Evolutionary conservation across 768 basidiomycete species (phyloP).

Genomic region (Amanita rimosa): DNA sequence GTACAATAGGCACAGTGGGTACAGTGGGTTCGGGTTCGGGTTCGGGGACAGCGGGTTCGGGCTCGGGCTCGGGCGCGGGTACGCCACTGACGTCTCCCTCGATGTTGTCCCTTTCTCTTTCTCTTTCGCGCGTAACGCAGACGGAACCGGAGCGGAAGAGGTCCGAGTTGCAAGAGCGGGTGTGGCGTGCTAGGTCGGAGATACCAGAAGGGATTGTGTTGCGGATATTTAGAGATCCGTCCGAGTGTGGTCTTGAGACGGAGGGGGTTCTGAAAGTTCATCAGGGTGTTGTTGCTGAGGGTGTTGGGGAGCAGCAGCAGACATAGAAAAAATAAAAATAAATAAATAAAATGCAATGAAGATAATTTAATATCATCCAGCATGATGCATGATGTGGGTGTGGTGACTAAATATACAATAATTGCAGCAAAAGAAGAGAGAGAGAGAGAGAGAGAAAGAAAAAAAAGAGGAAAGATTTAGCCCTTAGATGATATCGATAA

Average conservation of each 20-base stretch:
- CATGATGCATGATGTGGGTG: too few relatives aligned
- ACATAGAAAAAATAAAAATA: too few relatives aligned
- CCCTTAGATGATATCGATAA: constrained; percentile 30
- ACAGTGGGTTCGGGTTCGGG: too few relatives aligned
- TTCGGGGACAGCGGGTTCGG: too few relatives aligned
- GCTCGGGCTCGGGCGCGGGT: not conserved
- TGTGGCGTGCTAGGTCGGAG: constrained; percentile 2
- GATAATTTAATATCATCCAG: too few relatives aligned
- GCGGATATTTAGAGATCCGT: constrained; percentile 5
- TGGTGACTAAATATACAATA: constrained; percentile 4
- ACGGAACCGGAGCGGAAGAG: not conserved
- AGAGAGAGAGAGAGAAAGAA: too few relatives aligned
- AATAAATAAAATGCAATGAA: too few relatives aligned
- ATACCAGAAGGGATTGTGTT: not conserved
- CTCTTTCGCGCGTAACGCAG: not conserved
- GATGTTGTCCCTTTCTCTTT: not conserved
- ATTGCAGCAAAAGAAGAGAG: not conserved
- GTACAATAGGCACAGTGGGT: too few relatives aligned
- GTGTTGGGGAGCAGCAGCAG: too few relatives aligned
- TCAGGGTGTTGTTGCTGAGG: too few relatives aligned
- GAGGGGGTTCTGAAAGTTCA: not conserved
- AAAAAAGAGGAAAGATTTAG: too few relatives aligned
- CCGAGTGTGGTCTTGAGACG: constrained; percentile 3
- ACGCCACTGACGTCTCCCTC: not conserved
- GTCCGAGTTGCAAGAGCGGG: constrained; percentile 4